A percentile compares a stretch with the other conserved stretches of the same genome.
phyloP scores from a whole-genome alignment of 768 basidiomycete species.

The Suillus paluster region DNA sequence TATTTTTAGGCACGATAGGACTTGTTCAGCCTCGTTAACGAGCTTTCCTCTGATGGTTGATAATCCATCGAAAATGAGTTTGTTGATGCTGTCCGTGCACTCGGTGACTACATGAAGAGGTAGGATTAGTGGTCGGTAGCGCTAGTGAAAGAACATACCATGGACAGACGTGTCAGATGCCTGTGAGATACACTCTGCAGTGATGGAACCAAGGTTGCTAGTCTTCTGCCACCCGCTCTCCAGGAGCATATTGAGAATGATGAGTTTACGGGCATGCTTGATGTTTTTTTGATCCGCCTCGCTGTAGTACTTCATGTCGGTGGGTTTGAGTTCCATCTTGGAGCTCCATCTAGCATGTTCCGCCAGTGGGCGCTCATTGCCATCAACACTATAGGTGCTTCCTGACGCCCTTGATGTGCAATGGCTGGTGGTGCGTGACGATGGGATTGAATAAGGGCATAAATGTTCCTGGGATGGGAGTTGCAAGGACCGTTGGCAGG shows the following conservation, averaged over 20 bases:
- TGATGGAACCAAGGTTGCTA: accelerated
- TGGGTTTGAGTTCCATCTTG: background rate
- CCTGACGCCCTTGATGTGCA: background rate
- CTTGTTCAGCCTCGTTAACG: background rate
- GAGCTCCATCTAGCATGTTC: background rate
- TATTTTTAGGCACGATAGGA: background rate
- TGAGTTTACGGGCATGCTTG: background rate
- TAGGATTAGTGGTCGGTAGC: background rate
- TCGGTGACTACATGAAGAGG: background rate
- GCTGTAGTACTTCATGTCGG: background rate
- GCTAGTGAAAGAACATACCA: background rate
- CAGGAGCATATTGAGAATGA: background rate
- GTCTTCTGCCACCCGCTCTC: background rate
- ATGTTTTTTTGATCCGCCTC: background rate
- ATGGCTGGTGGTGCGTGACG: background rate
- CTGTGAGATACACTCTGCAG: background rate
- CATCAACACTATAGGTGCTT: background rate
- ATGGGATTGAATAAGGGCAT: background rate
- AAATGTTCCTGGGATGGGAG: background rate
- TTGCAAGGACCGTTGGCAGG: background rate
- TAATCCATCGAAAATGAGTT: background rate
- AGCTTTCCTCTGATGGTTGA: background rate
- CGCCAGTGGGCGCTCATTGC: background rate
- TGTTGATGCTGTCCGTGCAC: background rate
- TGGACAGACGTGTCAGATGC: background rate